These are phyloP conservation scores for Acanthochlamys bracteata DNA, from an alignment of 106 monocot species.

Conservation along the genomic window DNA sequence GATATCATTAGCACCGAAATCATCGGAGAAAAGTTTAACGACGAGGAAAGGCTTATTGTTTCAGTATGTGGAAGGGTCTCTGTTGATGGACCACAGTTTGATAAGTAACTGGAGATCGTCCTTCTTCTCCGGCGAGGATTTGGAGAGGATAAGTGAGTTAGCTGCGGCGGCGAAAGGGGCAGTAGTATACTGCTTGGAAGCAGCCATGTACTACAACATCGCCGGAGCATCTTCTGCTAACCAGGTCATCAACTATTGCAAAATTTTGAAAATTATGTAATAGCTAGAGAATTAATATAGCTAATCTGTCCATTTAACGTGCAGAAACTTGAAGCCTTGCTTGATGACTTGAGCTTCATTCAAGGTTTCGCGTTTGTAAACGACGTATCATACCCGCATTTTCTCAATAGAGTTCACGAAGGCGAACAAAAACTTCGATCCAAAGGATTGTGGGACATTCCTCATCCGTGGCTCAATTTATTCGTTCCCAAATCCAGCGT, in stretches of 20 bases:
- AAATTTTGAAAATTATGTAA: too few species aligned
- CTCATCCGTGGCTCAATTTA: constrained; percentile 92
- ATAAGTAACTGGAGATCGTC: constrained; percentile 86
- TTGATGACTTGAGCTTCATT: constrained; percentile 56
- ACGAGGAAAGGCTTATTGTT: constrained; percentile 27
- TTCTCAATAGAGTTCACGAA: constrained; percentile 72
- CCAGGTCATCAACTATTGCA: too few species aligned
- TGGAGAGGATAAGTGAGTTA: constrained; percentile 40
- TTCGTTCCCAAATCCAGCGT: constrained; percentile 70
- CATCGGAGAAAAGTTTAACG: too few species aligned
- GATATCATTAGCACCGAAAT: constrained; percentile 54
- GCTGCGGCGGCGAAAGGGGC: constrained; percentile 5
- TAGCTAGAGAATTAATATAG: too few species aligned
- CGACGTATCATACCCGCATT: constrained; percentile 63
- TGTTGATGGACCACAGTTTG: constrained; percentile 47
- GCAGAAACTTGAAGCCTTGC: constrained; percentile 50
- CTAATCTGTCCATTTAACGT: not conserved
- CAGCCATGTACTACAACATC: too few species aligned
- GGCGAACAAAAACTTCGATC: constrained; percentile 60
- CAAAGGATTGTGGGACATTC: constrained; percentile 79
- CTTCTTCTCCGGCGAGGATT: constrained; percentile 67
- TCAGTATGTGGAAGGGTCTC: constrained; percentile 90
- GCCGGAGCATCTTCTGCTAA: too few species aligned
- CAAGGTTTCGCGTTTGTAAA: constrained; percentile 53
- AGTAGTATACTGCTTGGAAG: constrained; percentile 72